phyloP scores from a whole-genome alignment of 1,139 yeast genomes.

The Nakaseomyces nivariensis region DNA sequence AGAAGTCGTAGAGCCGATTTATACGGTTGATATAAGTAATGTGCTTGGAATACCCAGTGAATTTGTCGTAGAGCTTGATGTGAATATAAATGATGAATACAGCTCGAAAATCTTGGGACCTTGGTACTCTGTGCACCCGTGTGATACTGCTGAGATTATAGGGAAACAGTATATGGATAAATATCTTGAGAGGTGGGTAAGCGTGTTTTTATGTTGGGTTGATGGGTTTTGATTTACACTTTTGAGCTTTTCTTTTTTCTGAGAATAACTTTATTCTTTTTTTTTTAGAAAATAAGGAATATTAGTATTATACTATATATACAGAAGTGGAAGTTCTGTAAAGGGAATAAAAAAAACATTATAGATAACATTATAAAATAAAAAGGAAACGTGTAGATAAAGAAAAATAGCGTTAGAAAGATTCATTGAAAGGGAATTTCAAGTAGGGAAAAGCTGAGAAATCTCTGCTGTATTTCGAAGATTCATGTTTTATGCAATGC shows the following conservation, averaged over 20 bases:
- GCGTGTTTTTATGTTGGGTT: background rate
- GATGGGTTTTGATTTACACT: background rate
- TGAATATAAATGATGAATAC: background rate
- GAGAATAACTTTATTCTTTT: background rate
- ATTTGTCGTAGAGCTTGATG: background rate
- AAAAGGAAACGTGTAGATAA: background rate
- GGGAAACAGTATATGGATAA: slow-evolving; percentile 8
- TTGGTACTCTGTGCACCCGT: slow-evolving; percentile 25
- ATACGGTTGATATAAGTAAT: background rate
- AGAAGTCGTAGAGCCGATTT: background rate
- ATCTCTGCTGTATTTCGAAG: too few relatives aligned
- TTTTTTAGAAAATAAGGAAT: background rate
- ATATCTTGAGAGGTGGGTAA: background rate
- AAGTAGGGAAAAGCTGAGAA: too few relatives aligned
- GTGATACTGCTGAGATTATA: slow-evolving; percentile 22
- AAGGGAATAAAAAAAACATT: background rate
- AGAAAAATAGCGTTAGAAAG: too few relatives aligned
- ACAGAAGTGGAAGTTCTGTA: too few relatives aligned
- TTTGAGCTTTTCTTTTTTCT: background rate
- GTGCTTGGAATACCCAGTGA: background rate
- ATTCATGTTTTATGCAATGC: background rate
- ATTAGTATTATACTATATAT: background rate
- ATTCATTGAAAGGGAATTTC: too few relatives aligned
- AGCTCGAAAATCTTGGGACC: background rate
- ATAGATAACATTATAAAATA: background rate